phyloP scores from a whole-genome alignment of 2,329 filamentous ascomycete genomes.

The Nothopassalora personata region DNA sequence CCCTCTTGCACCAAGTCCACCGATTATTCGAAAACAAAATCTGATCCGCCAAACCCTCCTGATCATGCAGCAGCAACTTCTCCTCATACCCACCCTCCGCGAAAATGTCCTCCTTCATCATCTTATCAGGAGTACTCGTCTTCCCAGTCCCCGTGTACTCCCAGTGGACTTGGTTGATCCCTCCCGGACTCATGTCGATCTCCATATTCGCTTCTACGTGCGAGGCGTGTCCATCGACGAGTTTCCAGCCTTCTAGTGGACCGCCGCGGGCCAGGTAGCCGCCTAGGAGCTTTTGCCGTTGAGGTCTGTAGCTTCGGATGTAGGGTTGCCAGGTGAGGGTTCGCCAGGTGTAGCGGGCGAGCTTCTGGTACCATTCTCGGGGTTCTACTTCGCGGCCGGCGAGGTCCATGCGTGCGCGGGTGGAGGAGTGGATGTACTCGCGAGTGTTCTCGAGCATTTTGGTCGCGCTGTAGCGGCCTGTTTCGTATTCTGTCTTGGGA shows the following conservation, averaged over 20 bases:
- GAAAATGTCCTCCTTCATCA: slow-evolving; percentile 25
- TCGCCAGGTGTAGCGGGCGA: slow-evolving; percentile 17
- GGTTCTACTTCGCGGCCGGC: slow-evolving; percentile 28
- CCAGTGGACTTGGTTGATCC: slow-evolving; percentile 23
- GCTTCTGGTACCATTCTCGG: slow-evolving; percentile 18
- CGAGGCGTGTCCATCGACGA: slow-evolving; percentile 27
- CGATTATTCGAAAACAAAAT: slow-evolving; percentile 17
- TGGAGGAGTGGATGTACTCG: slow-evolving; percentile 34
- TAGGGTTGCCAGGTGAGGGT: slow-evolving; percentile 15
- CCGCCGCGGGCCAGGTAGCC: slow-evolving; percentile 15
- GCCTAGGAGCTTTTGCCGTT: slow-evolving; percentile 15
- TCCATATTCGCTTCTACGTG: slow-evolving; percentile 20
- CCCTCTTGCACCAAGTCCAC: slow-evolving; percentile 19
- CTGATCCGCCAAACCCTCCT: slow-evolving; percentile 12
- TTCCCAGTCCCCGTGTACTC: slow-evolving; percentile 19
- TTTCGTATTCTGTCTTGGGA: slow-evolving; percentile 27
- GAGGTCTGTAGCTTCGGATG: slow-evolving; percentile 20
- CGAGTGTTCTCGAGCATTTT: slow-evolving; percentile 28
- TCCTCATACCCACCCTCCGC: slow-evolving; percentile 20
- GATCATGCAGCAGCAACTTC: slow-evolving; percentile 17
- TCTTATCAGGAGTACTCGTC: background rate
- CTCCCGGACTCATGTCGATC: slow-evolving; percentile 21
- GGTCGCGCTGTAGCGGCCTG: slow-evolving; percentile 18
- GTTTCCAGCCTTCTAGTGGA: slow-evolving; percentile 29
- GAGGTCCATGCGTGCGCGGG: slow-evolving; percentile 32